Evolutionary conservation across 768 basidiomycete species (phyloP), one percentile per base, ranked within the genome.

Genomic region (Lentinus tigrinus): DNA sequence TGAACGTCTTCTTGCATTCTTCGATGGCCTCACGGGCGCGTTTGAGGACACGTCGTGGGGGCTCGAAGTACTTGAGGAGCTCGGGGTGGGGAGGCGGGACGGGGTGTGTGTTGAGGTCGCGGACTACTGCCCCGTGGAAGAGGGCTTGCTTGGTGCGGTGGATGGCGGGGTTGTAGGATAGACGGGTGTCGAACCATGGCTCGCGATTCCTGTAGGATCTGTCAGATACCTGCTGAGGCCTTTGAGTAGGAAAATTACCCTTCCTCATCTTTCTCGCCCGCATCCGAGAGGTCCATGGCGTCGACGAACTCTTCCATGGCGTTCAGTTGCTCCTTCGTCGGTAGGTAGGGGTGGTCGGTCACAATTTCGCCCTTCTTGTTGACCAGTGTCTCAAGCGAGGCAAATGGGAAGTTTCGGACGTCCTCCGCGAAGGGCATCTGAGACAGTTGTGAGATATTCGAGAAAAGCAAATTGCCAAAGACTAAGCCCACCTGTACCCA

Each of bases 391-490:
- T 86, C 83, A 28, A 98, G 79, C 0, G 91, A 91, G 0, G 89
- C 84, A 70, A 99, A 98, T 10, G 84, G 85, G 71, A 92, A 93
- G 62, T 85, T 89, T 57, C 94, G 85, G 52, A 94, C 79, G 65
- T 99, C 96, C 69, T 99, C 96, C 2, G 93, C 93, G 67, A 97
- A 98, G 0, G 96, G 96, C 82, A 98, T 84, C 93, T 95, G 62
- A 10, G 40, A 38, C 54, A 48, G 21, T 42, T 46, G 43, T 16
- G 7, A 38, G 10, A 44, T 26, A 24, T 51, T 31, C 31, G 24
- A 43, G 8, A 52, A 0, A 24, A 16, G 27, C 31, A 14, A 31
- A 28, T 23, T n/a, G 10, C 8, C 21, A 14, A 26, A 7, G 44
- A 28, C n/a, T 38, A 24, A 26, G 68, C 77, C 44, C 66, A 93